Base-by-base conservation (phyloP, 2,329 filamentous ascomycete species). In the Lecanosticta acicola region DNA sequence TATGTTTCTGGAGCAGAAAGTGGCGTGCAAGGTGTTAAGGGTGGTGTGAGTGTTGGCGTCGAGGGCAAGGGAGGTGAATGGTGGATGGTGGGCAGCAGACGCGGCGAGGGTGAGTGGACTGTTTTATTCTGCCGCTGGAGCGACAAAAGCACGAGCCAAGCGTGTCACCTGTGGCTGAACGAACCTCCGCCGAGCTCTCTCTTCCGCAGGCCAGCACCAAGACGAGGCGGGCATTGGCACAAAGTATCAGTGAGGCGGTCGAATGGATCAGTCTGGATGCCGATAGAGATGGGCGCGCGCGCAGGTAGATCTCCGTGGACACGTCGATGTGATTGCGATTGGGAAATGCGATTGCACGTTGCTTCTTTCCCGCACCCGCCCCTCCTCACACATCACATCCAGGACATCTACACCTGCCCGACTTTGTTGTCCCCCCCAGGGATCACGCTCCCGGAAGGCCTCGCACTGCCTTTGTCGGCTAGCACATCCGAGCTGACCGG, bases 81-180 rank as follows among this genome's bases (percentile, higher is more conserved):
- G 32, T n/a, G n/a, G n/a, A n/a, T n/a, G n/a, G n/a, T n/a, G n/a
- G 39, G 32, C 13, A 18, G 32, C 33, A 32, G 21, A 2, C 10
- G 39, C 18, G 38, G 38, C 24, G 38, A 16, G 16, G 33, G 18
- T 38, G 32, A 38, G 39, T 21, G 39, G 44, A 32, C 29, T 29
- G 11, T 29, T 29, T 29, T 29, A 29, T 29, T n/a, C n/a, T n/a
- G n/a, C n/a, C n/a, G n/a, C n/a, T n/a, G n/a, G 24, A 11, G 24
- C 24, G 24, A 29, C 7, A 5, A 5, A 11, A 5, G 24, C 24
- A 29, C 24, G 24, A 29, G 24, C 24, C 24, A 29, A 5, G n/a
- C n/a, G n/a, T 29, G 7, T 11, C 7, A 29, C 7, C 11, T 7
- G 24, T 29, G 24, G 24, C 24, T 29, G 24, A 29, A 29, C 7